Conservation (phyloP, 2,329 filamentous ascomycete genomes). For the Alternaria angustiovoidea region DNA sequence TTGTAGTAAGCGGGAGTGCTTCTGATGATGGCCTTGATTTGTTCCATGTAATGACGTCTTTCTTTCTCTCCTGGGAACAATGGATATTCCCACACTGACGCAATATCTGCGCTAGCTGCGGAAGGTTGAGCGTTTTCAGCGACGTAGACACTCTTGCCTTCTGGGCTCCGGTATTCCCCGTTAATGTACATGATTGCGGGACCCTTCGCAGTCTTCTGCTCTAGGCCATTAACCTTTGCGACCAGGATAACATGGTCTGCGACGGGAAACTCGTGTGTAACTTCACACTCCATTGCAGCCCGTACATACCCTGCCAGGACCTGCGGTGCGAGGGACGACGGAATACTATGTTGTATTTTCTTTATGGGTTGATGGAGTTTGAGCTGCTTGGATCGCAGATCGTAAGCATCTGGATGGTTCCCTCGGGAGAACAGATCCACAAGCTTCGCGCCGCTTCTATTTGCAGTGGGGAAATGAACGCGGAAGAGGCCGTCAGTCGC, state of each 20-base stretch:
- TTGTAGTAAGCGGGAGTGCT: conserved; percentile 12
- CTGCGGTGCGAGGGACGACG: conserved; percentile 25
- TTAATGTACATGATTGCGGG: conserved; percentile 39
- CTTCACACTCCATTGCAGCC: conserved; percentile 45
- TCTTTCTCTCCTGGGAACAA: conserved; percentile 33
- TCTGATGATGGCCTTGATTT: conserved; percentile 27
- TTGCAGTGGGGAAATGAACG: conserved; percentile 59
- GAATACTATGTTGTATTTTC: not conserved
- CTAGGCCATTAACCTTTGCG: conserved; percentile 48
- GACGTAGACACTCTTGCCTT: conserved; percentile 9
- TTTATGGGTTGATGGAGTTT: conserved; percentile 17
- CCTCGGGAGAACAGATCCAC: conserved; percentile 42
- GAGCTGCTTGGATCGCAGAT: conserved; percentile 19
- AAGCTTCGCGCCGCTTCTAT: conserved; percentile 36
- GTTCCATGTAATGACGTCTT: conserved; percentile 22
- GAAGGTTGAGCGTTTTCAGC: not conserved
- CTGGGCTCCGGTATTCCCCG: conserved; percentile 31
- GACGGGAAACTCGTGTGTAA: conserved; percentile 50
- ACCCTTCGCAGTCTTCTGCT: not conserved
- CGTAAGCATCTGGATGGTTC: conserved; percentile 35
- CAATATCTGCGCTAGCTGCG: not conserved
- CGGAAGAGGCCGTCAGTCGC: conserved; percentile 53
- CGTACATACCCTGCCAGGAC: conserved; percentile 27
- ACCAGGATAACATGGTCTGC: conserved; percentile 59
- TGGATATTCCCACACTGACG: conserved; percentile 23